These are phyloP conservation scores for Apiotrichum montevideense DNA, from an alignment of 1,284 basidiomycete species.

Conservation along the genomic window DNA sequence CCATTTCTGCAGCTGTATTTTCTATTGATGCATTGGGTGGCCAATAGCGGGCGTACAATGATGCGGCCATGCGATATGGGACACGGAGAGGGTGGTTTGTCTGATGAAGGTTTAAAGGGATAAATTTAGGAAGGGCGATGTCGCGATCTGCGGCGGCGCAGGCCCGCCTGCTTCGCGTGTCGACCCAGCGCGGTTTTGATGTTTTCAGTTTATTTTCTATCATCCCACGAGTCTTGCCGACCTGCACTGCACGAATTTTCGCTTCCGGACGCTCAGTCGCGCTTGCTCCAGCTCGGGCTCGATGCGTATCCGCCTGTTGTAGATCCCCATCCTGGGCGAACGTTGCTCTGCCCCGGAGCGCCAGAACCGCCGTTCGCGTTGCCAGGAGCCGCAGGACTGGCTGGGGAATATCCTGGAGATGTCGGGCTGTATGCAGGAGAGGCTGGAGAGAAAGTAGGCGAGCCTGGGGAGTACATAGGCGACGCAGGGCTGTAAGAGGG, in stretches of 20 bases:
- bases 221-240: too few species aligned
- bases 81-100: background rate
- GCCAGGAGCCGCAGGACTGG: conserved; percentile 57
- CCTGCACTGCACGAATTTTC: background rate
- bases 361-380: conserved; percentile 35
- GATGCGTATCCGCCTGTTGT: conserved; percentile 10
- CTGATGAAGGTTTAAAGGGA: background rate
- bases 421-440: conserved; percentile 86
- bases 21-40: conserved; percentile 8
- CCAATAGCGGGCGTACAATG: conserved; percentile 5
- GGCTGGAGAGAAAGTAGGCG: conserved; percentile 60
- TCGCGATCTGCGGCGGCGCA: too few species aligned
- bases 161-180: too few species aligned
- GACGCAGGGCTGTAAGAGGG: conserved; percentile 52
- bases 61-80: conserved; percentile 5
- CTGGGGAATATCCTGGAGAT: conserved; percentile 49
- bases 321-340: conserved; percentile 10
- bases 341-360: conserved; percentile 48
- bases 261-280: background rate
- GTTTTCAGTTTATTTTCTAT: too few species aligned
- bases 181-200: too few species aligned
- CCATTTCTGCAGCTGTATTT: background rate
- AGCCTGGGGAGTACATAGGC: conserved; percentile 36
- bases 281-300: conserved; percentile 21
- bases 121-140: background rate